Conservation (phyloP, 164 flowering plant species). For the Euptelea pleiosperma region DNA sequence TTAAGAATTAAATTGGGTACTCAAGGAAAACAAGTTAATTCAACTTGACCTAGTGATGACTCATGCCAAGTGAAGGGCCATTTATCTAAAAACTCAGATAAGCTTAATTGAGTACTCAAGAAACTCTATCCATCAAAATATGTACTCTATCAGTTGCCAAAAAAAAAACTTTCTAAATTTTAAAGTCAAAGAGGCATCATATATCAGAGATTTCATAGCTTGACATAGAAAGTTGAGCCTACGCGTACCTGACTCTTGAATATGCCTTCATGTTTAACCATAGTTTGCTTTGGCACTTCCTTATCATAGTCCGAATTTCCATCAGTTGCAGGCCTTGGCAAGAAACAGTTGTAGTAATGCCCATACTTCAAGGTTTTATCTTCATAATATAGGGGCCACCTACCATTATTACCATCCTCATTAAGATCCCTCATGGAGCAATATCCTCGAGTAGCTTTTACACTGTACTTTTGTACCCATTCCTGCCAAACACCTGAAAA, state of each 20-base stretch:
- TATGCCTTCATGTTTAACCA: constrained; percentile 74
- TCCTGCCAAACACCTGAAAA: constrained; percentile 37
- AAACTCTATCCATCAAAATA: no score
- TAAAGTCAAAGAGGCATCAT: no score
- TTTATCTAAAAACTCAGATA: no score
- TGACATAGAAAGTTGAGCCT: background rate
- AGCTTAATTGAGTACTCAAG: no score
- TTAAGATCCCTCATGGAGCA: constrained; percentile 71
- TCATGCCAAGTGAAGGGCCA: no score
- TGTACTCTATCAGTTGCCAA: no score
- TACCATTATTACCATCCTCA: constrained; percentile 53
- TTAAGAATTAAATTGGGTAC: background rate
- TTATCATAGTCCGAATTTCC: constrained; percentile 46
- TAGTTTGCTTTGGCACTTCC: constrained; percentile 60
- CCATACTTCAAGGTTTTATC: constrained; percentile 51
- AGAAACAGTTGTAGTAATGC: constrained; percentile 46
- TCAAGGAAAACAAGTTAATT: background rate
- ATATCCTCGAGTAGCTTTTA: constrained; percentile 58
- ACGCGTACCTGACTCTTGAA: constrained; percentile 66
- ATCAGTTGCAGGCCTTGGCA: constrained; percentile 34
- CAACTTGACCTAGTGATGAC: no score
- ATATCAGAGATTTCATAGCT: no score
- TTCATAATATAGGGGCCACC: constrained; percentile 56
- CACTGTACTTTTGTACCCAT: constrained; percentile 80
- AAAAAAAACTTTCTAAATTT: no score